Evolutionary conservation across 2,329 filamentous ascomycete genomes (phyloP), one percentile per base, ranked within the genome.

Genomic region (Zymoseptoria brevis): DNA sequence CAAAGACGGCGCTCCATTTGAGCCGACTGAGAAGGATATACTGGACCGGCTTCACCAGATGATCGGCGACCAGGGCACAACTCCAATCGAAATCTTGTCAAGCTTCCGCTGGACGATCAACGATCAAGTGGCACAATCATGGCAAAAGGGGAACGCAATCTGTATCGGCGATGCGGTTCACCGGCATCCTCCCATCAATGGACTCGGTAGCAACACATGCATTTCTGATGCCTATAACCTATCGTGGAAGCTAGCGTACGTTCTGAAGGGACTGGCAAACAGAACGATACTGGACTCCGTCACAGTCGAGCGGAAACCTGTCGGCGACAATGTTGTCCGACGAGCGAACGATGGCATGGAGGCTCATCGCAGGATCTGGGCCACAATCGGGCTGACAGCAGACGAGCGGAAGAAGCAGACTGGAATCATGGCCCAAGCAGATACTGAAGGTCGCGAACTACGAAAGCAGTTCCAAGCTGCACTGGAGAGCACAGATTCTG

Each of bases 131-230:
- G 83, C 83, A 0, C 77, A 82, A 64, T 72, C 74, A 9, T 86
- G 83, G 19, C 60, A 61, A 19, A 68, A 75, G 2, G 75, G 75
- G 8, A 77, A 76, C 41, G 71, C 79, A 68, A 77, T 81, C 67
- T 82, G 80, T 60, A 71, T 83, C 7, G 82, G 83, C 5, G 82
- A 85, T 61, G 80, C 82, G 0, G 80, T 80, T 0, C 82, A 85
- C 66, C 76, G 82, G 0, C 82, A 84, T 66, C 82, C 82, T 1
- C 82, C 82, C 0, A 73, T 79, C 11, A 81, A 83, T 65, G 83
- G 81, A 0, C 75, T 84, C 0, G 82, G 82, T 1, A 79, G 76
- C 22, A 85, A 84, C 64, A 84, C 82, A 0, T 83, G 69, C 56
- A 69, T 74, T 19, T 62, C 66, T 30, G 73, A 74, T 54, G 69